Percentiles rank a stretch among this genome's conserved stretches.
Conservation (phyloP, 805 yeast species). For the Groenewaldozyma tartarivorans region DNA sequence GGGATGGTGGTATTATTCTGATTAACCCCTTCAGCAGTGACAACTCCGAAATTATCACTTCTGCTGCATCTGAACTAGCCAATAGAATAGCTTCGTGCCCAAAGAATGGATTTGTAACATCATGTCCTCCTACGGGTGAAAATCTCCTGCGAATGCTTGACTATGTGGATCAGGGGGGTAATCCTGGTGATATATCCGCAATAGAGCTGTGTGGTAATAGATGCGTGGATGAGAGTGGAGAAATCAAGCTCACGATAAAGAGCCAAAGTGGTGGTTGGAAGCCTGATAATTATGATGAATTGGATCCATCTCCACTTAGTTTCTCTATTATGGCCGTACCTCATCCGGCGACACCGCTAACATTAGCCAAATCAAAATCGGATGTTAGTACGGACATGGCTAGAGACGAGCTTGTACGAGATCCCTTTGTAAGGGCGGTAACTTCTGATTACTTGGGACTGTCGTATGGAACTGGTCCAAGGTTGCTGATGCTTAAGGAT, state of each 20-base stretch:
- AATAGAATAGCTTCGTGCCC: constrained; percentile 19
- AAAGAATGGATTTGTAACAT: constrained; percentile 3
- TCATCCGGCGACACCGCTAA: constrained; percentile 13
- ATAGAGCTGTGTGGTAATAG: constrained; percentile 12
- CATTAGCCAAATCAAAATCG: constrained; percentile 7
- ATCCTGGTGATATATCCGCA: background rate
- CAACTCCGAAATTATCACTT: constrained; percentile 7
- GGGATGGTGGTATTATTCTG: constrained; percentile 14
- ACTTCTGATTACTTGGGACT: constrained; percentile 10
- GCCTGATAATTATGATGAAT: constrained; percentile 1
- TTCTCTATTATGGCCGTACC: constrained; percentile 15
- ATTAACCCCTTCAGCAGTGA: constrained; percentile 16
- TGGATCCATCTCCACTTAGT: constrained; percentile 2
- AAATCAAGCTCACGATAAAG: background rate
- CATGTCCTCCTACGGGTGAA: constrained; percentile 20
- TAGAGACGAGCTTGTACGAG: constrained; percentile 4
- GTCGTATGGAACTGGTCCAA: constrained; percentile 6
- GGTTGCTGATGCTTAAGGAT: constrained; percentile 15
- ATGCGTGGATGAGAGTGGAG: constrained; percentile 8
- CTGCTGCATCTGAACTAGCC: constrained; percentile 17
- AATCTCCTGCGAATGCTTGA: background rate
- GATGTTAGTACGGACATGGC: constrained; percentile 7
- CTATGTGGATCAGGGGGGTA: background rate
- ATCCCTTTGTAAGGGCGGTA: constrained; percentile 8
- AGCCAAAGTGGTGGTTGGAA: background rate